These are phyloP conservation scores for Auricularia auricula-judae DNA, from an alignment of 768 basidiomycete species.

Conservation along the genomic window DNA sequence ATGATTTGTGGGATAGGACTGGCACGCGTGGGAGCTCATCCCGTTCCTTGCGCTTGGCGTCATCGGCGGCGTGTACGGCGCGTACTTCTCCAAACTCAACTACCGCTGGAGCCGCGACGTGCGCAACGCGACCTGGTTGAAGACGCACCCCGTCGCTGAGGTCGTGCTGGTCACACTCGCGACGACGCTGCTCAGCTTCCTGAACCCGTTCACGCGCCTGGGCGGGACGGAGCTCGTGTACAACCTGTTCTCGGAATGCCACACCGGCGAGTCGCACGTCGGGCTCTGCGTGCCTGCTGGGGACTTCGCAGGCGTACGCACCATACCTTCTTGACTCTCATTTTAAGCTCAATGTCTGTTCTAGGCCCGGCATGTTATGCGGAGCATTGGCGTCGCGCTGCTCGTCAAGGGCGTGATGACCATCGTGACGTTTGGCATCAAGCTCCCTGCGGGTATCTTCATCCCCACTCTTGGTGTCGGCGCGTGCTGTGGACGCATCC, in stretches of 20 bases:
- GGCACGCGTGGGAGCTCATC: slow-evolving; percentile 82
- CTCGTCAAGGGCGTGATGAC: slow-evolving; percentile 73
- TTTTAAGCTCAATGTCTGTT: slow-evolving; percentile 5
- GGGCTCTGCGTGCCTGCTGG: slow-evolving; percentile 53
- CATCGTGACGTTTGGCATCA: slow-evolving; percentile 87
- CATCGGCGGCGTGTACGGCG: slow-evolving; percentile 93
- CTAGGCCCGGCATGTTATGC: slow-evolving; percentile 51
- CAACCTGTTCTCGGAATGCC: slow-evolving; percentile 83
- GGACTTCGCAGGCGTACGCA: slow-evolving; percentile 33
- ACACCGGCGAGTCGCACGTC: slow-evolving; percentile 41
- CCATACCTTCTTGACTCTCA: too few relatives aligned
- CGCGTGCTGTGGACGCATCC: slow-evolving; percentile 81
- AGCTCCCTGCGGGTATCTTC: slow-evolving; percentile 88
- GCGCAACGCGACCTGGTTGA: slow-evolving; percentile 73
- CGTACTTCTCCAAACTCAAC: slow-evolving; percentile 86
- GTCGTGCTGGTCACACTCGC: slow-evolving; percentile 55
- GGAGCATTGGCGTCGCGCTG: slow-evolving; percentile 62
- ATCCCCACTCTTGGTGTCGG: slow-evolving; percentile 94
- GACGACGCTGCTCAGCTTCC: slow-evolving; percentile 70
- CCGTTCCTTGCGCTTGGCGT: slow-evolving; percentile 80
- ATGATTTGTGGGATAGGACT: slow-evolving; percentile 43
- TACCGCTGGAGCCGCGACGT: slow-evolving; percentile 79
- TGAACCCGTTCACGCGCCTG: slow-evolving; percentile 87
- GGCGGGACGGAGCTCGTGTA: slow-evolving; percentile 93
- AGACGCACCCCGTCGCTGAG: slow-evolving; percentile 67